Evolutionary conservation across 2,329 filamentous ascomycete genomes (phyloP), one percentile per base, ranked within the genome.

Genomic region (Tolypocladium nubicola): DNA sequence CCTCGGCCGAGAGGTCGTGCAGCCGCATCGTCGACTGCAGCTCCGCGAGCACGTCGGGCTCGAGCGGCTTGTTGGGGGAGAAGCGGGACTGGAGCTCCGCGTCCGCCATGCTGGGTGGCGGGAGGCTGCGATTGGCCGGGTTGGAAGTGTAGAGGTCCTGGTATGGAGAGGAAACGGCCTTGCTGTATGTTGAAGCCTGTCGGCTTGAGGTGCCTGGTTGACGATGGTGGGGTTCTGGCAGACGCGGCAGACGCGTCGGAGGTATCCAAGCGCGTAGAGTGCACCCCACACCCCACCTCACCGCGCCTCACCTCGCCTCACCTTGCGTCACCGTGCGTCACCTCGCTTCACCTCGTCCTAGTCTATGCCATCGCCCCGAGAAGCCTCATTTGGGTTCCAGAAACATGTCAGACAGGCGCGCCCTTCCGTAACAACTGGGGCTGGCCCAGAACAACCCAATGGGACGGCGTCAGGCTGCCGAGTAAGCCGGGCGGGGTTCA

Each of bases 21-120:
- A 97, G 79, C 56, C 87, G 85, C 75, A 94, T 82, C 69, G 96
- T 95, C 58, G 90, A 95, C 68, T 88, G 82, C 63, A 99, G 78
- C 74, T 97, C 92, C 56, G 80, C 76, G 62, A 90, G 76, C 58
- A 97, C 82, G 71, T 97, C 93, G 61, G 85, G 76, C 60, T 90
- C 83, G 7, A 97, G 78, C 41, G 81, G 62, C 57, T 68, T 65
- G 62, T 70, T 67, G 45, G 71, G 70, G 14, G 72, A 69, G 65
- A 74, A 74, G 59, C 63, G 67, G 33, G 62, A 60, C 61, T 68
- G 64, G 55, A 74, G 63, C 56, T 73, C 71, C 56, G 65, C 62
- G 60, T 70, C 68, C 53, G 72, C 69, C 72, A 74, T 74, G 63
- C 30, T 64, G 66, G 62, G 47, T 9, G 35, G 13, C 10, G 30